A percentile compares a stretch with the other conserved stretches of the same genome.
phyloP scores from a whole-genome alignment of 208 protist genomes.

The Trypanosoma melophagium region DNA sequence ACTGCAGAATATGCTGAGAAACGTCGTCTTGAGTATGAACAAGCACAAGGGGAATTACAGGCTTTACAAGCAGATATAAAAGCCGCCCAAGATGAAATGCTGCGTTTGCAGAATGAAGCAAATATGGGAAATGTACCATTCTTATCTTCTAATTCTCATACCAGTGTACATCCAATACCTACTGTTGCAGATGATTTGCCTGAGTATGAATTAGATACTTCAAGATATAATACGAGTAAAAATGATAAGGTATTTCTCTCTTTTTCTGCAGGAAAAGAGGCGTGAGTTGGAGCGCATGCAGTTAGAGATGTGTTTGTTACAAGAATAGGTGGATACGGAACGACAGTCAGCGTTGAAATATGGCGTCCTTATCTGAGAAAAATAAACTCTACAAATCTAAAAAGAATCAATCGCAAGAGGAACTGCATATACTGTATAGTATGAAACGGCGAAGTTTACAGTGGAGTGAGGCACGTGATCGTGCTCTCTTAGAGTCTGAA shows the following conservation, averaged over 20 bases:
- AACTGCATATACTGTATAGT: background rate
- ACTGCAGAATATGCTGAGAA: background rate
- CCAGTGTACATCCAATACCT: too few species aligned
- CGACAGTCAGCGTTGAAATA: background rate
- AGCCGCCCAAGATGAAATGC: background rate
- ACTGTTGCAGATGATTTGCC: too few species aligned
- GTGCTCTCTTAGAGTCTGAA: background rate
- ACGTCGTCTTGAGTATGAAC: background rate
- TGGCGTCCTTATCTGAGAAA: background rate
- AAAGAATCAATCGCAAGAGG: background rate
- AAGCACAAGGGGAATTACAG: background rate
- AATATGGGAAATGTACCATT: background rate
- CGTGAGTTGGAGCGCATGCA: background rate
- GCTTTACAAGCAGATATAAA: conserved; percentile 2
- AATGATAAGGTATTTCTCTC: background rate
- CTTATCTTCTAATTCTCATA: background rate
- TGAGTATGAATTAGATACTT: too few species aligned
- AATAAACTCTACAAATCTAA: background rate
- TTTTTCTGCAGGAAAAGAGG: background rate
- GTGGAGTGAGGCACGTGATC: background rate
- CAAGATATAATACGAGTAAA: too few species aligned
- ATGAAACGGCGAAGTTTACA: background rate
- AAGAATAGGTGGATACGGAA: background rate
- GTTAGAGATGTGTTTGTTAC: background rate
- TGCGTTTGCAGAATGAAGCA: background rate